Evolutionary conservation across 495 filamentous ascomycete genomes (phyloP).

Genomic region (Aspergillus coremiiformis): DNA sequence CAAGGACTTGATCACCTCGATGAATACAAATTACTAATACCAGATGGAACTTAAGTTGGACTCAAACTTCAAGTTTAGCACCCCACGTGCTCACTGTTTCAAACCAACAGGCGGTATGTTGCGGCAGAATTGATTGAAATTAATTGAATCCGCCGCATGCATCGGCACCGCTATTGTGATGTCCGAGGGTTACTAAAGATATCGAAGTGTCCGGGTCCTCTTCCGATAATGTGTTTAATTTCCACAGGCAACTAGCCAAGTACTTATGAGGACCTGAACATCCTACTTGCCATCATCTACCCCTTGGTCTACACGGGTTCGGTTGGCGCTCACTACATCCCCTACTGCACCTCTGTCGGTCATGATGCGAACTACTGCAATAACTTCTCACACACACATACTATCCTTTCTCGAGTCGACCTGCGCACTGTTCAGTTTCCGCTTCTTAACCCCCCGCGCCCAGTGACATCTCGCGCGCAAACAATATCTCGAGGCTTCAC

Average conservation of each 20-base stretch:
- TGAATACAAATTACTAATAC: no score
- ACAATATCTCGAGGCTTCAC: neutral
- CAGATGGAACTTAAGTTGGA: no score
- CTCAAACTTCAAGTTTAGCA: no score
- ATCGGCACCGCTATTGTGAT: neutral
- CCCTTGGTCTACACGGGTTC: slow-evolving; percentile 6
- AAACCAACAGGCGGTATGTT: neutral
- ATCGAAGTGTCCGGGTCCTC: neutral
- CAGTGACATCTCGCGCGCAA: neutral
- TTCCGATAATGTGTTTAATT: neutral
- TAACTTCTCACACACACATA: slow-evolving; percentile 21
- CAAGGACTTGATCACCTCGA: no score
- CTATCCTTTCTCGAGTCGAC: slow-evolving; percentile 14
- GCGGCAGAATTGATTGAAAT: neutral
- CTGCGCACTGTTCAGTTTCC: slow-evolving; percentile 6
- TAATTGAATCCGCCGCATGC: neutral
- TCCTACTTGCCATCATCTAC: neutral
- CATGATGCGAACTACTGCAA: slow-evolving; percentile 29
- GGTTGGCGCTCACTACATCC: slow-evolving; percentile 9
- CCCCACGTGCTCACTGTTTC: neutral
- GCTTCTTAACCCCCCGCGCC: neutral
- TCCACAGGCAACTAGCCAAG: neutral
- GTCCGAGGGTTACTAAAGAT: neutral
- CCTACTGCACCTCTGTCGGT: slow-evolving; percentile 11
- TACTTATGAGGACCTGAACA: neutral